These are phyloP conservation scores for Jacaranda copaia DNA, from an alignment of 257 asterid species.

Conservation along the genomic window DNA sequence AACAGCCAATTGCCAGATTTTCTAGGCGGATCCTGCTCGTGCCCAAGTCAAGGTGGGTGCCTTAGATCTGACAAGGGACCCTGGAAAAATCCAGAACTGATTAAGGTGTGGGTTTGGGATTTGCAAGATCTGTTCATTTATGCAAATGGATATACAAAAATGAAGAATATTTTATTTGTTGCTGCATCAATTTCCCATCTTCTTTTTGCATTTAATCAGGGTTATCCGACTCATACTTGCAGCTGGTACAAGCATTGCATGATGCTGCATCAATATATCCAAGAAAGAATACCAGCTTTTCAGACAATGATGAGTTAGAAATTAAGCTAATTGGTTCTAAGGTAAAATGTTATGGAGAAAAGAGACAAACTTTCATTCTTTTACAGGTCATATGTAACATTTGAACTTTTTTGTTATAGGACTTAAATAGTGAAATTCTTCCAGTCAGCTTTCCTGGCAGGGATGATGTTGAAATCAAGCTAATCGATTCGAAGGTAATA, in stretches of 20 bases:
- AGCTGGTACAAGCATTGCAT: slow-evolving; percentile 76
- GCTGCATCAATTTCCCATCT: slow-evolving; percentile 33
- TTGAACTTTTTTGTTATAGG: slow-evolving; percentile 30
- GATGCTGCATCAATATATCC: slow-evolving; percentile 58
- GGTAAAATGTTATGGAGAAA: slow-evolving; percentile 48
- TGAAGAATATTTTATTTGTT: slow-evolving; percentile 19
- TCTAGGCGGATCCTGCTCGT: slow-evolving; percentile 93
- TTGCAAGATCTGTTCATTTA: slow-evolving; percentile 17
- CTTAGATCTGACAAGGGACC: slow-evolving; percentile 93
- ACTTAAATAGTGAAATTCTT: slow-evolving; percentile 34
- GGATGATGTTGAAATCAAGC: slow-evolving; percentile 57
- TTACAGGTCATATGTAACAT: slow-evolving; percentile 16
- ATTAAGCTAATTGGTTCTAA: slow-evolving; percentile 52
- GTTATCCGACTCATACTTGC: slow-evolving; percentile 55
- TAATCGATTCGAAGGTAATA: slow-evolving; percentile 52
- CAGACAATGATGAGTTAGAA: slow-evolving; percentile 67
- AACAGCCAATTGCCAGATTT: slow-evolving; percentile 97
- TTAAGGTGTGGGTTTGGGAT: slow-evolving; percentile 68
- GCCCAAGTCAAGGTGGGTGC: slow-evolving; percentile 89
- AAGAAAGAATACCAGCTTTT: slow-evolving; percentile 53
- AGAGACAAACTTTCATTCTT: slow-evolving; percentile 22
- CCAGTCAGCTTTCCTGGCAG: slow-evolving; percentile 53
- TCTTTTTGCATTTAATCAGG: slow-evolving; percentile 38
- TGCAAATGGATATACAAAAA: slow-evolving; percentile 17
- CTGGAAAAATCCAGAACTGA: slow-evolving; percentile 83